Conservation (phyloP, 352 stramenopile genomes). For the Pythium volutum region DNA sequence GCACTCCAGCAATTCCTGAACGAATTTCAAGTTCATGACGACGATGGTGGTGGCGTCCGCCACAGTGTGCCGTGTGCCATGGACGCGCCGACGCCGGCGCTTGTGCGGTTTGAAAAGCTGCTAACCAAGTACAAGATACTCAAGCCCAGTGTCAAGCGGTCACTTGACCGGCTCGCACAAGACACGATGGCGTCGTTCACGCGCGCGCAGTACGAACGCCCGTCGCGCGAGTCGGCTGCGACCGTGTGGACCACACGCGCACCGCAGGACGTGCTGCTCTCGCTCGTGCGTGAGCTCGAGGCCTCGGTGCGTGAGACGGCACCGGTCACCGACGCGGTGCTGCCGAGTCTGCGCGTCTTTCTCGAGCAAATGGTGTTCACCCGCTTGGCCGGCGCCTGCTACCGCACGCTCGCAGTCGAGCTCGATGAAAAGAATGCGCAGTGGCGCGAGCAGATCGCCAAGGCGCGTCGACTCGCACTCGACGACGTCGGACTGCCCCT, state of each 20-base stretch:
- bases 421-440: conserved; percentile 66
- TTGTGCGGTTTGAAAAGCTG: conserved; percentile 74
- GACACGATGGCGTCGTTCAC: conserved; percentile 63
- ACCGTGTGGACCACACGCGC: conserved; percentile 50
- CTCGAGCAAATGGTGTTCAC: conserved; percentile 79
- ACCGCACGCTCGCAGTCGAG: conserved; percentile 45
- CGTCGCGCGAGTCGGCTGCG: conserved; percentile 11
- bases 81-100: conserved; percentile 41
- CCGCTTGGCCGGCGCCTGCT: conserved; percentile 63
- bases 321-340: conserved; percentile 27
- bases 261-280: conserved; percentile 63
- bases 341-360: conserved; percentile 38
- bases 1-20: conserved; percentile 39
- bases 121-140: conserved; percentile 55
- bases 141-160: conserved; percentile 56
- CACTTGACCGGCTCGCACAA: conserved; percentile 57
- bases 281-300: conserved; percentile 61
- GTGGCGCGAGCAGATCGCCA: conserved; percentile 55
- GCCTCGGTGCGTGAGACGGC: conserved; percentile 45
- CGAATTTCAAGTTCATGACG: too few species aligned
- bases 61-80: conserved; percentile 30
- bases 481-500: conserved; percentile 56
- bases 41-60: too few species aligned
- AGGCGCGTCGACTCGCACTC: conserved; percentile 41
- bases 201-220: conserved; percentile 11